Conservation (phyloP, 2,329 filamentous ascomycete genomes). For the Phialophora macrospora region DNA sequence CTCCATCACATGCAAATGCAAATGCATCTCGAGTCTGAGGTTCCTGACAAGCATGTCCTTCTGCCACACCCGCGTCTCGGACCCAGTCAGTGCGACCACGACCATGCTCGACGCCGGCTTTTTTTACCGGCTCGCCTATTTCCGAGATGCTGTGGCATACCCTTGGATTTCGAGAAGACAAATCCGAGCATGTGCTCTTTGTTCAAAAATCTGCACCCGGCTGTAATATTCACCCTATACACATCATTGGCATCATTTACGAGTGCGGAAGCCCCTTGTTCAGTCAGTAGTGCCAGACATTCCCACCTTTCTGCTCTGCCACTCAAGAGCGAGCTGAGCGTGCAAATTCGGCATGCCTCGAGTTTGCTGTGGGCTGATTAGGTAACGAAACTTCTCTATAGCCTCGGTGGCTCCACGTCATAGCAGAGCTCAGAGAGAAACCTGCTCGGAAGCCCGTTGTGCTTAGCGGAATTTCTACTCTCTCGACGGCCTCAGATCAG, state of each 20-base stretch:
- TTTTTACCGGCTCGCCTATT: constrained; percentile 12
- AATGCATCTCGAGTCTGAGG: constrained; percentile 14
- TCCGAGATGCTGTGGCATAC: constrained; percentile 6
- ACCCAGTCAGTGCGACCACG: too few species aligned
- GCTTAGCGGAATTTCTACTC: not conserved
- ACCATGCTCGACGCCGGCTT: not conserved
- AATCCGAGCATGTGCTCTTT: constrained; percentile 7
- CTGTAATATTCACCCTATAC: not conserved
- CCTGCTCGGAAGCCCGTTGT: not conserved
- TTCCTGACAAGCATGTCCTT: constrained; percentile 15
- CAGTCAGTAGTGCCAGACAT: not conserved
- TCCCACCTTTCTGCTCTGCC: too few species aligned
- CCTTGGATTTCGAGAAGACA: constrained; percentile 9
- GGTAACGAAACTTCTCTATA: constrained; percentile 8
- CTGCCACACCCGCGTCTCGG: not conserved
- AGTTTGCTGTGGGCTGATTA: not conserved
- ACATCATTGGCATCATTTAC: not conserved
- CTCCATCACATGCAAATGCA: constrained; percentile 21
- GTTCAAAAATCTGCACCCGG: not conserved
- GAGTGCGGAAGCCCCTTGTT: not conserved
- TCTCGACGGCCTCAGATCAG: not conserved
- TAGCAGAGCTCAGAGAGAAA: not conserved
- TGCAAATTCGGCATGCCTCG: too few species aligned
- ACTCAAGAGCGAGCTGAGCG: too few species aligned
- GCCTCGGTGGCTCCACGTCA: too few species aligned